These are phyloP conservation scores for Lepiota venenata DNA, from an alignment of 768 basidiomycete genomes.

Conservation along the genomic window DNA sequence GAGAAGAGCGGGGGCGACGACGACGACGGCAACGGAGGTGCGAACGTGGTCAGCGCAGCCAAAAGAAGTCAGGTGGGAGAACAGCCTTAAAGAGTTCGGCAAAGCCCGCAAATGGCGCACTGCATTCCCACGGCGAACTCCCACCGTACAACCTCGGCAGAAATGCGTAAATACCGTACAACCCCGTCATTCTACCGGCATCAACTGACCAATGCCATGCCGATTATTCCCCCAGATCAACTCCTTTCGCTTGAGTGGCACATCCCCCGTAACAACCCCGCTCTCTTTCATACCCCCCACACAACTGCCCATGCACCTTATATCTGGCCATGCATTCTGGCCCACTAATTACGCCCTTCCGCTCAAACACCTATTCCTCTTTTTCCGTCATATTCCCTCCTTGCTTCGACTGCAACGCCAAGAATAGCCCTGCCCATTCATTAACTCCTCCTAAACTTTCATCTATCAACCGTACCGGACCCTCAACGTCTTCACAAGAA, in stretches of 20 bases:
- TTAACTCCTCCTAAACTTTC: background rate
- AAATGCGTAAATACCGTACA: too few relatives aligned
- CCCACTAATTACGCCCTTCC: too few relatives aligned
- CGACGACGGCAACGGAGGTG: slow-evolving; percentile 12
- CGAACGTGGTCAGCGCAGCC: slow-evolving; percentile 5
- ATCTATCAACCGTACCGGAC: background rate
- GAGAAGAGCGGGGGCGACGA: slow-evolving; percentile 15
- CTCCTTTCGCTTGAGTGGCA: too few relatives aligned
- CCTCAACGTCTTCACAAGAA: background rate
- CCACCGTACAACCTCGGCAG: background rate
- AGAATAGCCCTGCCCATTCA: background rate
- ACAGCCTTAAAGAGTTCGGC: slow-evolving; percentile 6
- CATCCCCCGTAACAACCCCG: too few relatives aligned
- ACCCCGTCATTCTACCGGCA: too few relatives aligned
- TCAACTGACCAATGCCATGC: background rate
- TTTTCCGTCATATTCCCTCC: too few relatives aligned
- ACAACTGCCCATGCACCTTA: too few relatives aligned
- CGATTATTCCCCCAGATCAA: background rate
- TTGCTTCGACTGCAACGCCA: background rate
- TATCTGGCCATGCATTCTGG: too few relatives aligned
- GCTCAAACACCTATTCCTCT: too few relatives aligned
- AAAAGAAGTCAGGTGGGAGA: background rate
- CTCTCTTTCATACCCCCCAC: too few relatives aligned
- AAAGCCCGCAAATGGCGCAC: background rate
- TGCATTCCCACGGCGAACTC: slow-evolving; percentile 1